phyloP scores from a whole-genome alignment of 208 protist genomes.

The Wallacemonas collosoma region DNA sequence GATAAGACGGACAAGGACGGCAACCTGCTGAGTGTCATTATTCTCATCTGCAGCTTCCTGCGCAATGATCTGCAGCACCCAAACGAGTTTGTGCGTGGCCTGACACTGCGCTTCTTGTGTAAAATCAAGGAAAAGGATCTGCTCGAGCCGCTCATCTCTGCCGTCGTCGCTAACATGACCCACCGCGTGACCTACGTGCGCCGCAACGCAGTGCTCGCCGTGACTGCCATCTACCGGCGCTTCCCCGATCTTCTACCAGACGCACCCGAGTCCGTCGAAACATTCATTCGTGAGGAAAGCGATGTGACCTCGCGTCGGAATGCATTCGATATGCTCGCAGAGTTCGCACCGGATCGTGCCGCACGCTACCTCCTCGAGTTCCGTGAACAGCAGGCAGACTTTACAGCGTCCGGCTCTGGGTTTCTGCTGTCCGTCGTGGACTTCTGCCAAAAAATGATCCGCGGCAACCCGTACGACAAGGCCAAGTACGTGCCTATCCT shows the following conservation, averaged over 20 bases:
- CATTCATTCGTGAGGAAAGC: slow-evolving; percentile 84
- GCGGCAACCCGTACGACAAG: slow-evolving; percentile 85
- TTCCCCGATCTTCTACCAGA: slow-evolving; percentile 97
- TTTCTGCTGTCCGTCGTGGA: slow-evolving; percentile 93
- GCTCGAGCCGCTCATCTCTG: slow-evolving; percentile 96
- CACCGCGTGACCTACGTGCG: slow-evolving; percentile 96
- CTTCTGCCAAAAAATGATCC: slow-evolving; percentile 83
- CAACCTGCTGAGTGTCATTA: slow-evolving; percentile 97
- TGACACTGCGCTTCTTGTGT: slow-evolving; percentile 98
- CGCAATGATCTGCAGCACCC: slow-evolving; percentile 97
- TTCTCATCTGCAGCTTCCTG: slow-evolving; percentile 97
- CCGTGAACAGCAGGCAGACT: slow-evolving; percentile 76
- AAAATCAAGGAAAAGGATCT: slow-evolving; percentile 97
- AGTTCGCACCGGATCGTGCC: slow-evolving; percentile 94
- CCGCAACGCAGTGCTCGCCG: slow-evolving; percentile 96
- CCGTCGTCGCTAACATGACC: slow-evolving; percentile 94
- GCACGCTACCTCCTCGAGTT: slow-evolving; percentile 90
- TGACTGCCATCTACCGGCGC: slow-evolving; percentile 94
- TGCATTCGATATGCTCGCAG: slow-evolving; percentile 98
- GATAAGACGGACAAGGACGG: slow-evolving; percentile 96
- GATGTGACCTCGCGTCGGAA: slow-evolving; percentile 96
- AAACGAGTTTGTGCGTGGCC: slow-evolving; percentile 98
- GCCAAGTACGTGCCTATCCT: slow-evolving; percentile 95
- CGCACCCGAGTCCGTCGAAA: slow-evolving; percentile 96
- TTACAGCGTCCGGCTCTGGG: slow-evolving; percentile 86